phyloP scores from a whole-genome alignment of 192 early-diverging fungal species.

The Backusella macrospora region DNA sequence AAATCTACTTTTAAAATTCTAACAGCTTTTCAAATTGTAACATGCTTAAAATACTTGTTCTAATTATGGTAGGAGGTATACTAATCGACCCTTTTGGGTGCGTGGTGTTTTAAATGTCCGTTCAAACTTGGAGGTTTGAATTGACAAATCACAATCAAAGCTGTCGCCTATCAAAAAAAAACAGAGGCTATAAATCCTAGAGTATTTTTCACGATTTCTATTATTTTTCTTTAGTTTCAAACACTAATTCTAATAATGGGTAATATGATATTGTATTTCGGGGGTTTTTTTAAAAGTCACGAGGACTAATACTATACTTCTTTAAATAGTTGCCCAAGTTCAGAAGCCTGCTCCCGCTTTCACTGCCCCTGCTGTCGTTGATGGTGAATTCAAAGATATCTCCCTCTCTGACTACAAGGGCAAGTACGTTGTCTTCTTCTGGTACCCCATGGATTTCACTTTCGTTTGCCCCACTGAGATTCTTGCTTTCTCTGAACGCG shows the following conservation, averaged over 20 bases:
- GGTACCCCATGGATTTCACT: conserved; percentile 92
- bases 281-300: not conserved
- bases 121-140: not conserved
- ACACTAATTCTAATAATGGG: conserved; percentile 4
- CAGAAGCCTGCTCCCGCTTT: conserved; percentile 62
- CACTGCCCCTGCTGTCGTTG: conserved; percentile 66
- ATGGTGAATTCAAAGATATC: conserved; percentile 71
- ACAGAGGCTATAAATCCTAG: not conserved
- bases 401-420: conserved; percentile 57
- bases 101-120: conserved; percentile 18
- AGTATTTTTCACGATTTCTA: not conserved
- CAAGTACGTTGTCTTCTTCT: conserved; percentile 40
- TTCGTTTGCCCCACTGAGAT: conserved; percentile 96
- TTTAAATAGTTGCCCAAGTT: conserved; percentile 25
- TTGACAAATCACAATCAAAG: not conserved
- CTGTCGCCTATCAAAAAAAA: conserved; percentile 7
- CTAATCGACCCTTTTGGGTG: too few relatives aligned
- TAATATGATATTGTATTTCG: not conserved
- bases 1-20: too few relatives aligned
- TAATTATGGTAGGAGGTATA: too few relatives aligned
- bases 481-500: conserved; percentile 86
- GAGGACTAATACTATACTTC: not conserved
- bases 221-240: not conserved
- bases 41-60: too few relatives aligned
- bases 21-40: too few relatives aligned